Percentiles rank a stretch among this genome's conserved stretches.
These are phyloP conservation scores for Glaciozyma antarctica DNA, from an alignment of 768 basidiomycete species.

Conservation along the genomic window DNA sequence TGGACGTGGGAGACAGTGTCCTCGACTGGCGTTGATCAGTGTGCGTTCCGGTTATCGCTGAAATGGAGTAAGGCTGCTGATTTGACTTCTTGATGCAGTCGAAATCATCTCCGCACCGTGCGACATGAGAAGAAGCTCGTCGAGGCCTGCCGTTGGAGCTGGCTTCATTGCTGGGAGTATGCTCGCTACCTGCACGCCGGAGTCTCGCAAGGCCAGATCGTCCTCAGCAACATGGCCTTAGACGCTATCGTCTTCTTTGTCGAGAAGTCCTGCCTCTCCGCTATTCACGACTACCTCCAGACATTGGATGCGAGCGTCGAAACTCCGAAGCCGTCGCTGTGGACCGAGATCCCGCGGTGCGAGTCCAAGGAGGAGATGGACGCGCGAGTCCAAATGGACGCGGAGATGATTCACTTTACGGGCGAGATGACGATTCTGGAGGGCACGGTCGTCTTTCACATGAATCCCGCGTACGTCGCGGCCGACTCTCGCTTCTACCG, in stretches of 20 bases:
- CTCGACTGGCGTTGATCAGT: too few relatives aligned
- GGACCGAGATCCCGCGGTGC: slow-evolving; percentile 7
- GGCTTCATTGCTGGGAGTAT: slow-evolving; percentile 20
- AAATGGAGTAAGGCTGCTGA: too few relatives aligned
- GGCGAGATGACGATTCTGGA: neutral
- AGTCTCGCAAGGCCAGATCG: neutral
- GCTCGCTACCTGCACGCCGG: slow-evolving; percentile 19
- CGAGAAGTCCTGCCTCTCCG: neutral
- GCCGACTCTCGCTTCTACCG: slow-evolving; percentile 2
- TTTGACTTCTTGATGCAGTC: too few relatives aligned
- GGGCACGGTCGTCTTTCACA: too few relatives aligned
- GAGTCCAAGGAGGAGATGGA: slow-evolving; percentile 13
- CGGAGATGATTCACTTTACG: slow-evolving; percentile 13
- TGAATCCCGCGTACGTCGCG: neutral
- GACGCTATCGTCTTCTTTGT: neutral
- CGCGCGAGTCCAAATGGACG: slow-evolving; percentile 19
- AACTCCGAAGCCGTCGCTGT: slow-evolving; percentile 4
- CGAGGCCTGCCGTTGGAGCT: neutral
- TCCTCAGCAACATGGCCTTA: neutral
- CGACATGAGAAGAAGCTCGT: neutral
- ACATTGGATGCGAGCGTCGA: neutral
- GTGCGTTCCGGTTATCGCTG: too few relatives aligned
- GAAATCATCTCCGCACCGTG: too few relatives aligned
- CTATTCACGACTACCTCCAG: neutral
- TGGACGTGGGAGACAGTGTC: too few relatives aligned